phyloP scores from a whole-genome alignment of 495 filamentous ascomycete genomes.

The Hypoxylon lienhwacheense region DNA sequence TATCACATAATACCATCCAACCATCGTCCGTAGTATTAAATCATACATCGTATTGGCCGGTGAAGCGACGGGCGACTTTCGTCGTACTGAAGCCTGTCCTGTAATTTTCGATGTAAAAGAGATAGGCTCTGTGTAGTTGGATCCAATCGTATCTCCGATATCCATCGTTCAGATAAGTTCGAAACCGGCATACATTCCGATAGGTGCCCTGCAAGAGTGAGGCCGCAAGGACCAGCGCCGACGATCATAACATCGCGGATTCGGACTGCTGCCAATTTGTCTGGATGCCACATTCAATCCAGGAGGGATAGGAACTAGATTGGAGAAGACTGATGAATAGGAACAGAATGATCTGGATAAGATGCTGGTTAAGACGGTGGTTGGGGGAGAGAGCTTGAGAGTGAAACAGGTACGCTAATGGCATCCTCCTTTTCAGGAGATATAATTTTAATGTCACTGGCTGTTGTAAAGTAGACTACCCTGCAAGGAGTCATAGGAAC shows the following conservation, averaged over 20 bases:
- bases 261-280: constrained; percentile 21
- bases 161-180: constrained; percentile 67
- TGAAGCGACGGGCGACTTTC: constrained; percentile 29
- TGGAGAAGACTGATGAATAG: not conserved
- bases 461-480: not conserved
- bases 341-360: constrained; percentile 3
- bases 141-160: constrained; percentile 69
- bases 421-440: constrained; percentile 8
- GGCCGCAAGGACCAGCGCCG: constrained; percentile 64
- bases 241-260: constrained; percentile 63
- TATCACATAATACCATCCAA: constrained; percentile 63
- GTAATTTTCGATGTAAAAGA: constrained; percentile 32
- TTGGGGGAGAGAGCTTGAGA: constrained; percentile 38
- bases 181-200: constrained; percentile 63
- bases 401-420: constrained; percentile 29
- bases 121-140: constrained; percentile 51
- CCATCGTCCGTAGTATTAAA: constrained; percentile 54
- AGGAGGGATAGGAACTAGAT: not conserved
- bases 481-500: not conserved
- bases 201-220: constrained; percentile 61
- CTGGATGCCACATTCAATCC: constrained; percentile 2
- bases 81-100: constrained; percentile 25
- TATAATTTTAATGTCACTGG: constrained; percentile 16
- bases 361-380: not conserved
- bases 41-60: constrained; percentile 42